phyloP scores from a whole-genome alignment of 495 filamentous ascomycete genomes.

The Aspergillus saccharolyticus region DNA sequence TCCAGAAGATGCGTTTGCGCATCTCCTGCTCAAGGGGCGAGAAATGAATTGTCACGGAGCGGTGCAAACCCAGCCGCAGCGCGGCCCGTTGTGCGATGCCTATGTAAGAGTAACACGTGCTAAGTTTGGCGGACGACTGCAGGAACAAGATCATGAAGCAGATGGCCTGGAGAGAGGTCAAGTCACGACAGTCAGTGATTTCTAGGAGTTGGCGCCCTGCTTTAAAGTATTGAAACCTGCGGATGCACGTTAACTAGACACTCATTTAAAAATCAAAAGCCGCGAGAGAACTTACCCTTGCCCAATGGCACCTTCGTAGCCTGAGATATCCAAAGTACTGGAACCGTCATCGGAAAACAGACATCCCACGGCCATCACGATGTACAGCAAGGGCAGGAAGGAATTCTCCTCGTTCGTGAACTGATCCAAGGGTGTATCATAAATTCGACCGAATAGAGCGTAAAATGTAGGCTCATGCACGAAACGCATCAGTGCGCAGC shows the following conservation, averaged over 20 bases:
- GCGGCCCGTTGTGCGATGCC: conserved; percentile 85
- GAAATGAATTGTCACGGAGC: conserved; percentile 67
- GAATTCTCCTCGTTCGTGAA: conserved; percentile 70
- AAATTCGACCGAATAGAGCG: conserved; percentile 70
- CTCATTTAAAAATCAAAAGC: neutral
- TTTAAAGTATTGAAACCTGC: conserved; percentile 79
- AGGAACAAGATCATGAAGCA: conserved; percentile 92
- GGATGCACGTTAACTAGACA: neutral
- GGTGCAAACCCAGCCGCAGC: conserved; percentile 82
- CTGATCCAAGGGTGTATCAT: conserved; percentile 63
- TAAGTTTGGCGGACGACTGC: conserved; percentile 84
- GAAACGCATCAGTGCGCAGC: conserved; percentile 75
- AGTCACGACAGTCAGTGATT: conserved; percentile 85
- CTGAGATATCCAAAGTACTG: conserved; percentile 45
- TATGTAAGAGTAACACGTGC: conserved; percentile 89
- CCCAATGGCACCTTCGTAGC: conserved; percentile 69
- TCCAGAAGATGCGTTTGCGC: conserved; percentile 83
- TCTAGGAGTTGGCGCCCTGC: conserved; percentile 76
- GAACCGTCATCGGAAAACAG: conserved; percentile 61
- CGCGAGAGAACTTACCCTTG: conserved; percentile 58
- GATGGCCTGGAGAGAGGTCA: conserved; percentile 78
- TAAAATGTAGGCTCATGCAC: conserved; percentile 88
- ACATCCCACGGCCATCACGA: conserved; percentile 78
- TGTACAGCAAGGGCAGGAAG: conserved; percentile 80
- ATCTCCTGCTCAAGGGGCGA: conserved; percentile 80